Evolutionary conservation across 2,329 filamentous ascomycete genomes (phyloP).

Genomic region (Orbilia ellipsospora): DNA sequence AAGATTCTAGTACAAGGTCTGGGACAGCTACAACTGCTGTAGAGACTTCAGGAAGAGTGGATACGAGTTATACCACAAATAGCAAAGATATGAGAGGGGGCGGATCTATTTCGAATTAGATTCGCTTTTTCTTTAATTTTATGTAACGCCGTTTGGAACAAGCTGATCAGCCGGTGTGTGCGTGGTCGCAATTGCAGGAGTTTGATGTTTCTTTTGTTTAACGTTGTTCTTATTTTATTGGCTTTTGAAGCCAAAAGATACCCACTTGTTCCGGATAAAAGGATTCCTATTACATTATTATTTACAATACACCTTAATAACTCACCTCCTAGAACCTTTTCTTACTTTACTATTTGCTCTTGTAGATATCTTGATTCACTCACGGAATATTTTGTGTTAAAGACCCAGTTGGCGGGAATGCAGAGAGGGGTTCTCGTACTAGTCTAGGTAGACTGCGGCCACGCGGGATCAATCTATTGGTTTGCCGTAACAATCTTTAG

Average conservation of each 20-base stretch:
- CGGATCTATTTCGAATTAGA: constrained; percentile 33
- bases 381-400: too few species aligned
- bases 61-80: constrained; percentile 39
- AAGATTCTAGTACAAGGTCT: constrained; percentile 19
- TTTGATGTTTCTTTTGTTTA: constrained; percentile 17
- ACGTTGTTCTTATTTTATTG: constrained; percentile 5
- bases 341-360: too few species aligned
- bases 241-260: constrained; percentile 28
- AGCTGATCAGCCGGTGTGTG: too few species aligned
- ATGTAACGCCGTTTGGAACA: not conserved
- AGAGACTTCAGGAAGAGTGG: constrained; percentile 23
- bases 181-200: not conserved
- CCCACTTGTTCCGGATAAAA: constrained; percentile 12
- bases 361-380: too few species aligned
- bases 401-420: too few species aligned
- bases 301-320: too few species aligned
- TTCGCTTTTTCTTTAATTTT: constrained; percentile 3
- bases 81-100: constrained; percentile 41
- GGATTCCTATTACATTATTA: too few species aligned
- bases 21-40: constrained; percentile 30
- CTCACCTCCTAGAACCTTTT: too few species aligned
- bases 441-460: too few species aligned
- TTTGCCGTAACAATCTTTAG: too few species aligned
- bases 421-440: too few species aligned
- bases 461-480: too few species aligned